These are phyloP conservation scores for Verticillium nonalfalfae DNA, from an alignment of 2,329 filamentous ascomycete species.

Conservation along the genomic window DNA sequence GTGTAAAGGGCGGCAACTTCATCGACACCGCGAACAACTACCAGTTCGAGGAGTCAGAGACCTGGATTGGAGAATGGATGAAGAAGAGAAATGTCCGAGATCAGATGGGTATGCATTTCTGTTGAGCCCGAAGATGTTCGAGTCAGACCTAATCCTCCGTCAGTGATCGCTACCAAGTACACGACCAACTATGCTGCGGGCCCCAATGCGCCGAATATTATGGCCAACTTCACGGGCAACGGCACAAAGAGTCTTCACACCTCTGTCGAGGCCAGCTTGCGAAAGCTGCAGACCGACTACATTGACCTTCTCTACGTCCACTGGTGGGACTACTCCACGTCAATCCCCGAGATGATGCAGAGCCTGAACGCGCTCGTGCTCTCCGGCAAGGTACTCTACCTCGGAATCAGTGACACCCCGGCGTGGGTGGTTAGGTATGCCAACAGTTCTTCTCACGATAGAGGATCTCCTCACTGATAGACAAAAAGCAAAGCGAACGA, in stretches of 20 bases:
- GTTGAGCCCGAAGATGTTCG: too few relatives aligned
- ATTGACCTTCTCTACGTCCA: conserved; percentile 62
- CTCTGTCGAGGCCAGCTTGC: conserved; percentile 49
- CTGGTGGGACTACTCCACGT: conserved; percentile 63
- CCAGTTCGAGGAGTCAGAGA: conserved; percentile 55
- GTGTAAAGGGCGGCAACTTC: conserved; percentile 53
- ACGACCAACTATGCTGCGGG: conserved; percentile 50
- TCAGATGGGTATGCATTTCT: conserved; percentile 42
- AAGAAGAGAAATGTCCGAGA: conserved; percentile 56
- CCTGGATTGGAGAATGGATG: conserved; percentile 68
- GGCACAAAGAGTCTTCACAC: conserved; percentile 53
- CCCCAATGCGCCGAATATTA: conserved; percentile 31
- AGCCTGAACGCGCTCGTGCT: conserved; percentile 54
- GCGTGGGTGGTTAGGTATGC: conserved; percentile 56
- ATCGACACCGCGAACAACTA: conserved; percentile 69
- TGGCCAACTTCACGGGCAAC: conserved; percentile 52
- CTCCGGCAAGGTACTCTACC: conserved; percentile 56
- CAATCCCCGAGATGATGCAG: conserved; percentile 63
- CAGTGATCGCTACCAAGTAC: conserved; percentile 65
- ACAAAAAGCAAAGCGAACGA: conserved; percentile 50
- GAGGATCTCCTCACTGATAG: background rate
- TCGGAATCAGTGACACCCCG: conserved; percentile 63
- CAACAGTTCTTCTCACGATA: background rate
- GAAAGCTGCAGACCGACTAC: conserved; percentile 60
- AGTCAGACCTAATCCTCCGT: background rate